These are phyloP conservation scores for Phytophthora ramorum DNA, from an alignment of 352 stramenopile genomes.

Conservation along the genomic window DNA sequence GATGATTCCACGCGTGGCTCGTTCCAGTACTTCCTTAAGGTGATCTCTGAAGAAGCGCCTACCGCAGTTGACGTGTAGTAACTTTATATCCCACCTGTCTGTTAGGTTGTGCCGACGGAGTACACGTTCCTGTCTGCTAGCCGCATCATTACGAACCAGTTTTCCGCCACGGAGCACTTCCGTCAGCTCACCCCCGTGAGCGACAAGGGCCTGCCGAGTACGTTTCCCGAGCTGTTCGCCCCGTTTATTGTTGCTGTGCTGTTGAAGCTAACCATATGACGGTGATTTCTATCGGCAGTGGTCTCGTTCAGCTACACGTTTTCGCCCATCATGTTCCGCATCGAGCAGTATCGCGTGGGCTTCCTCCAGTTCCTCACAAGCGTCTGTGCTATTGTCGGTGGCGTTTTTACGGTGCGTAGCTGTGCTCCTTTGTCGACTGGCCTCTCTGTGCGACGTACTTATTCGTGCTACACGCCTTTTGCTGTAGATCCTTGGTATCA, in stretches of 20 bases:
- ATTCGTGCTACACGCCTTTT: background rate
- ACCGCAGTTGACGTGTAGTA: background rate
- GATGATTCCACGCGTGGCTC: slow-evolving; percentile 58
- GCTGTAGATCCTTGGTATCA: slow-evolving; percentile 71
- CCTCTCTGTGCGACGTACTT: background rate
- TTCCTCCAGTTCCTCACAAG: slow-evolving; percentile 93
- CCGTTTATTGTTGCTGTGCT: background rate
- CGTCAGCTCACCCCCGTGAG: slow-evolving; percentile 85
- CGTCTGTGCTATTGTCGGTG: slow-evolving; percentile 93
- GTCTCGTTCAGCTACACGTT: slow-evolving; percentile 98
- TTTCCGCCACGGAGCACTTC: slow-evolving; percentile 98
- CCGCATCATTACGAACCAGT: slow-evolving; percentile 96
- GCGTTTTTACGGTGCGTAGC: slow-evolving; percentile 86
- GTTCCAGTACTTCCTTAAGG: slow-evolving; percentile 90
- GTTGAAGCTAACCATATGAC: slow-evolving; percentile 17
- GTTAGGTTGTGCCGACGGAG: slow-evolving; percentile 95
- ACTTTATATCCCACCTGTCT: background rate
- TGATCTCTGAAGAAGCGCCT: slow-evolving; percentile 13
- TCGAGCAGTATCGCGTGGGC: slow-evolving; percentile 93
- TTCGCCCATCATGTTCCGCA: slow-evolving; percentile 95
- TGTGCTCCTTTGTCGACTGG: background rate
- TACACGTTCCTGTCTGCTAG: slow-evolving; percentile 92
- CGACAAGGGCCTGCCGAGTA: slow-evolving; percentile 86
- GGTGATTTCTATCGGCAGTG: slow-evolving; percentile 56
- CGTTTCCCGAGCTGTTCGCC: slow-evolving; percentile 17